Evolutionary conservation across 768 basidiomycete genomes (phyloP), one percentile per base, ranked within the genome.

Genomic region (Tulasnella sp.): DNA sequence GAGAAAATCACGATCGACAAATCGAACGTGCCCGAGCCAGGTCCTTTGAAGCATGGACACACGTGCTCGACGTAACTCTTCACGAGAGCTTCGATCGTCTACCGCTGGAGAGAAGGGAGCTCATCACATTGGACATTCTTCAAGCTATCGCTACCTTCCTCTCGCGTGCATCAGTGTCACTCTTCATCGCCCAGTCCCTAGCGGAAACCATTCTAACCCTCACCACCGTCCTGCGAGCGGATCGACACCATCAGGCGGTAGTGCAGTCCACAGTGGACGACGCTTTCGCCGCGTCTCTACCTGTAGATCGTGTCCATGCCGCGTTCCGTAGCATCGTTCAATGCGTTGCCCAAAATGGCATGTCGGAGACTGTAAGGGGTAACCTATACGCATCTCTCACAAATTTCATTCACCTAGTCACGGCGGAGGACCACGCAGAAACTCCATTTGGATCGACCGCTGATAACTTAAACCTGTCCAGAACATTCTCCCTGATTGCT

Each of bases 331-430:
- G 76, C 63, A 74, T 91, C 27, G 69, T 96, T 54, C 82, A 89
- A 53, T 85, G 83, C 49, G 78, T 92, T 57, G 66, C 85, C 59
- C 82, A 86, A 62, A 84, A 79, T 60, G 87, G 85, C 61, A 84
- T 82, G 11, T 79, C 85, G 25, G 91, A 94, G 67, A 75, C 89
- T 52, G 85, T 92, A 17, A 84, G 93, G 24, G 94, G 94, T 5
- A 97, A 98, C 68, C 75, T 97, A n/a, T 98, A 94, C 69, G 90
- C 91, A 2, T 76, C 88, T 3, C 74, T 97, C 59, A 81, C 90
- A 72, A 94, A 94, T 70, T 93, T 91, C 67, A 72, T 94, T 43
- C 85, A 92, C 66, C 78, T 94, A n/a, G 74, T 87, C 49, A 56
- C 62, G 7, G 65, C 65, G 5, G 62, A 61, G 27, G 41, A 38